Evolutionary conservation across 495 filamentous ascomycete genomes (phyloP).

Genomic region (Aspergillus wentii): DNA sequence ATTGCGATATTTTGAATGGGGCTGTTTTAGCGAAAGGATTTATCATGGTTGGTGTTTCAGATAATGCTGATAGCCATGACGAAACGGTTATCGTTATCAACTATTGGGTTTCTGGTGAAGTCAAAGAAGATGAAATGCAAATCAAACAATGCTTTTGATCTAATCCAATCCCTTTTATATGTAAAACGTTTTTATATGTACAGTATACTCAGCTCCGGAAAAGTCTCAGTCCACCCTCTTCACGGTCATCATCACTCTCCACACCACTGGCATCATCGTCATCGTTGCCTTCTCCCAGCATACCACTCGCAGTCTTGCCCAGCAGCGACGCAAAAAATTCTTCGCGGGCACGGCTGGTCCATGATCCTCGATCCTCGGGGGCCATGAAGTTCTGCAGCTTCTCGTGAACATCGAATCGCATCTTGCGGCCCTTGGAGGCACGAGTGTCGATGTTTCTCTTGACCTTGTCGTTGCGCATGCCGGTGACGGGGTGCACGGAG

Average conservation of each 20-base stretch:
- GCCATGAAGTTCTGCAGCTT: constrained; percentile 99
- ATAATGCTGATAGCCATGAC: no score
- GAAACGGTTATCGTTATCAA: no score
- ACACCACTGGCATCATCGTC: constrained; percentile 44
- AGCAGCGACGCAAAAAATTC: constrained; percentile 87
- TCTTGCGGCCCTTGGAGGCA: constrained; percentile 91
- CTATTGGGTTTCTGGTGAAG: no score
- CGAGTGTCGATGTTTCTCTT: constrained; percentile 84
- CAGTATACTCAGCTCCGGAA: constrained; percentile 51
- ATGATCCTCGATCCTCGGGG: constrained; percentile 70
- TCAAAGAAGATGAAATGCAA: no score
- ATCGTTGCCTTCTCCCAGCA: constrained; percentile 64
- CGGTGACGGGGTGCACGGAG: constrained; percentile 44
- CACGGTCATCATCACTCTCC: constrained; percentile 49
- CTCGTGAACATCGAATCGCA: constrained; percentile 90
- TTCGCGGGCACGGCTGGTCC: constrained; percentile 74
- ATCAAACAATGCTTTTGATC: no score
- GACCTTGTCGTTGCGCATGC: constrained; percentile 75
- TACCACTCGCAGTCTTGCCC: constrained; percentile 62
- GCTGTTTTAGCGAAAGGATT: no score
- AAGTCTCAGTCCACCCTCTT: constrained; percentile 68
- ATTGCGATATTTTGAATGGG: no score
- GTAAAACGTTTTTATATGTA: neutral
- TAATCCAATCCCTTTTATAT: neutral
- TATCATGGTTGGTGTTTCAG: no score